Evolutionary conservation across 2,329 filamentous ascomycete species (phyloP).

Genomic region (Acephala macrosclerotiorum): DNA sequence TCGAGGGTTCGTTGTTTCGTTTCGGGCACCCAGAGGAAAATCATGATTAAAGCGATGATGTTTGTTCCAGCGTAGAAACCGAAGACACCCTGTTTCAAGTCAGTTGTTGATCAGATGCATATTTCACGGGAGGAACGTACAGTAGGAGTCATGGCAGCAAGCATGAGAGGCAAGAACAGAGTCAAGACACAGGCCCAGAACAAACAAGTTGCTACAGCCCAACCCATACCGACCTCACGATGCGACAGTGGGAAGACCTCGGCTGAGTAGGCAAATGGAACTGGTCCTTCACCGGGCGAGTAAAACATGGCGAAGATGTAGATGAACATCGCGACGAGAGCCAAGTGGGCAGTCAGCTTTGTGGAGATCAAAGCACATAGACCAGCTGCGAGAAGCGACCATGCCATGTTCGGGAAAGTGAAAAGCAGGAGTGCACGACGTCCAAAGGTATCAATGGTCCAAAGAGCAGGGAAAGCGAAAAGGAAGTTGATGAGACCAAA

Average conservation of each 20-base stretch:
- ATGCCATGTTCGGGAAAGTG: conserved; percentile 73
- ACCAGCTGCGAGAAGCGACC: conserved; percentile 70
- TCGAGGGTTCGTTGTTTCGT: conserved; percentile 57
- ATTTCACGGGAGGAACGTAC: conserved; percentile 38
- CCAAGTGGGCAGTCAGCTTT: conserved; percentile 53
- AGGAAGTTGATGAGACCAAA: conserved; percentile 72
- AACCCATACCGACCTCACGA: conserved; percentile 69
- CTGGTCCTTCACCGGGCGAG: conserved; percentile 51
- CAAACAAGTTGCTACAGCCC: conserved; percentile 67
- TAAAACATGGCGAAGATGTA: conserved; percentile 73
- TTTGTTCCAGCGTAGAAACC: conserved; percentile 64
- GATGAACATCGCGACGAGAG: conserved; percentile 65
- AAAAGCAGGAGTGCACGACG: conserved; percentile 62
- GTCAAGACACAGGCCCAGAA: conserved; percentile 68
- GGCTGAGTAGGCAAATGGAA: conserved; percentile 68
- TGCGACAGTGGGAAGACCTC: conserved; percentile 71
- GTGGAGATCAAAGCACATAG: conserved; percentile 60
- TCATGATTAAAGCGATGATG: conserved; percentile 60
- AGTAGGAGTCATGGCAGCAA: conserved; percentile 34
- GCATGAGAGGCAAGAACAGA: conserved; percentile 53
- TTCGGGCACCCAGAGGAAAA: conserved; percentile 64
- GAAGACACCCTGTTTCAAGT: conserved; percentile 56
- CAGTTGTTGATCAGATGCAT: too few relatives aligned
- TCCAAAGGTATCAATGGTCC: conserved; percentile 72
- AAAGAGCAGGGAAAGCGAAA: conserved; percentile 63